Evolutionary conservation across 768 basidiomycete species (phyloP).

Genomic region (Pholiota molesta): DNA sequence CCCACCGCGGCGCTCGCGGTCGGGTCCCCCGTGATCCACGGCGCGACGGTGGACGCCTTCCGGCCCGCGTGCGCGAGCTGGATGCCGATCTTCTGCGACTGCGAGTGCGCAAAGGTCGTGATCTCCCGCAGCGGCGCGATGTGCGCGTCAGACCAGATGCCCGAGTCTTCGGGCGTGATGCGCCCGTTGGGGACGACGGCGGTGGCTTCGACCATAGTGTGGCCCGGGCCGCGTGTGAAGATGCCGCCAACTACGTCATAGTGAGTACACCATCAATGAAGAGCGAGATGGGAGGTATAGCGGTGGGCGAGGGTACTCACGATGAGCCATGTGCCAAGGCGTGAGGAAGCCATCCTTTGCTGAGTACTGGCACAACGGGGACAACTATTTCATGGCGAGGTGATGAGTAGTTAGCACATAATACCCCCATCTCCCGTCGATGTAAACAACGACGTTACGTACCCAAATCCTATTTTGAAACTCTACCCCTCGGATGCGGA

Average conservation of each 20-base stretch:
- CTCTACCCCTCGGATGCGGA: constrained; percentile 51
- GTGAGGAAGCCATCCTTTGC: constrained; percentile 53
- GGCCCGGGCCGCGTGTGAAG: constrained; percentile 52
- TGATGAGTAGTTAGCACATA: background rate
- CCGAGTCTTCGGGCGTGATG: constrained; percentile 63
- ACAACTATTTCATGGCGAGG: constrained; percentile 33
- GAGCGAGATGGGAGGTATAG: background rate
- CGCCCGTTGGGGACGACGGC: constrained; percentile 51
- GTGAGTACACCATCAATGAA: background rate
- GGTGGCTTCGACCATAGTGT: constrained; percentile 66
- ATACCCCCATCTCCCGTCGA: background rate
- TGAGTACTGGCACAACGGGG: constrained; percentile 66
- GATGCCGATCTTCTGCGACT: constrained; percentile 69
- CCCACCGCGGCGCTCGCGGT: constrained; percentile 38
- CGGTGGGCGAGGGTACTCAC: constrained; percentile 35
- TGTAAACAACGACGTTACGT: constrained; percentile 16
- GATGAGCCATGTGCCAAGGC: constrained; percentile 53
- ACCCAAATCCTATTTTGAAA: constrained; percentile 56
- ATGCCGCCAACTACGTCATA: constrained; percentile 49
- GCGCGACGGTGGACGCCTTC: constrained; percentile 67
- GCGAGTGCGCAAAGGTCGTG: constrained; percentile 73
- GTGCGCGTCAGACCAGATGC: constrained; percentile 60
- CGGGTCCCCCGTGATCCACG: constrained; percentile 49
- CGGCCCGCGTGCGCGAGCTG: constrained; percentile 80
- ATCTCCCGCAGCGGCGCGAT: constrained; percentile 42